Base-by-base conservation (phyloP, 805 yeast genomes). In the Blastobotrys robertii region DNA sequence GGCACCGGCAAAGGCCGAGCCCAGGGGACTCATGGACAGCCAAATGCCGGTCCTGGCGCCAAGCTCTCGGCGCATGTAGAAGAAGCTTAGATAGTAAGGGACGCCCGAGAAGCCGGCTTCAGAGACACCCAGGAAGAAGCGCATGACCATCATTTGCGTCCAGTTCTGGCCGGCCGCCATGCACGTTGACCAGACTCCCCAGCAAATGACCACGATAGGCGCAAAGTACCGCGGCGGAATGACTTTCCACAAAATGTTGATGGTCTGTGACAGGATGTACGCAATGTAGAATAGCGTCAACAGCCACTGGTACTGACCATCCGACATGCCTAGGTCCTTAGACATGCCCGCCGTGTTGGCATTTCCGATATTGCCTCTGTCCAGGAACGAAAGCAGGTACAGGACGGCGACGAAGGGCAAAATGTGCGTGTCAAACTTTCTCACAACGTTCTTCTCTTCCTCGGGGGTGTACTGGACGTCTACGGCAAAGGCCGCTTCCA, bases 1-100 rank as follows among this genome's bases (percentile, higher is more conserved):
- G 74, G 74, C 13, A 76, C 76, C 53, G 74, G 80, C 33, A 76
- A 64, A 45, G 71, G 72, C 80, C 0, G 81, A 68, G n/a, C 81
- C 73, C 44, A 78, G 65, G 25, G 55, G 48, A 1, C 62, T 59
- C 6, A 55, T 54, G 3, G 51, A 50, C 32, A 60, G 55, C 13
- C 60, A 59, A 11, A 49, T 39, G 5, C 57, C 57, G 39, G 50
- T 48, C 16, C 66, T 48, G 16, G 51, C 49, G 14, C 56, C 51
- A 28, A 58, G 44, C 37, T 62, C 66, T 16, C 51, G 51, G 15
- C 53, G 42, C 8, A 50, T 51, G 36, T 62, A 62, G 57, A 62
- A 62, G 9, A 50, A 49, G 16, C 60, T 55, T 19, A 62, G 44
- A 22, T 59, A 49, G 38, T 50, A 60, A 28, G 56, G 54, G 10